Percentiles rank a stretch among this genome's conserved stretches.
Conservation (phyloP, 176 grass and related monocot genomes). For the Juncus effusus region DNA sequence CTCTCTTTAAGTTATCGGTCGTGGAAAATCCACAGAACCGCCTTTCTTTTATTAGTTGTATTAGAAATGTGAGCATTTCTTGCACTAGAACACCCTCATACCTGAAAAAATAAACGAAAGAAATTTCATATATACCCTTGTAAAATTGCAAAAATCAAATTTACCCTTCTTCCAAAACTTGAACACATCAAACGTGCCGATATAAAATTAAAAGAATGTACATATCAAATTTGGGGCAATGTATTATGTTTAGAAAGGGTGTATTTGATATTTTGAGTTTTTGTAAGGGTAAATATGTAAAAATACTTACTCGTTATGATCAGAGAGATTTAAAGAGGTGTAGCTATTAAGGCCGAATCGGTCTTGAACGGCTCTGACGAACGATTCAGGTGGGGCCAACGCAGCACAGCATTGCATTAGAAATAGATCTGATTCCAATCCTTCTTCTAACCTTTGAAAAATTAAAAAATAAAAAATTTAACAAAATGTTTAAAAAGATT, state of each 20-base stretch:
- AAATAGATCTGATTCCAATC: constrained; percentile 91
- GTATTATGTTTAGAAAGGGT: constrained; percentile 2
- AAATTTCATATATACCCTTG: too few species aligned
- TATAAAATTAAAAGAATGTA: not conserved
- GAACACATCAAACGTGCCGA: too few species aligned
- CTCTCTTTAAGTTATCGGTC: constrained; percentile 86
- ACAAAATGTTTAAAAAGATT: too few species aligned
- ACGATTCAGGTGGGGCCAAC: constrained; percentile 77
- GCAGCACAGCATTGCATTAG: constrained; percentile 96
- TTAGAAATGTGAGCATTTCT: constrained; percentile 86
- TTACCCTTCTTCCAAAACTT: too few species aligned
- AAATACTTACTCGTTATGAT: constrained; percentile 77
- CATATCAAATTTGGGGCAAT: constrained; percentile 3
- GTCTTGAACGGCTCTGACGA: constrained; percentile 89
- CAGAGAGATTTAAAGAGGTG: constrained; percentile 57
- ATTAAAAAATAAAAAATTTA: constrained; percentile 18
- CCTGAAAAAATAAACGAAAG: constrained; percentile 42
- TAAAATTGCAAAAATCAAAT: too few species aligned
- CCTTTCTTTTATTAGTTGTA: constrained; percentile 94
- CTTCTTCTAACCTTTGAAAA: constrained; percentile 84
- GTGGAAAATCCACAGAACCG: constrained; percentile 84
- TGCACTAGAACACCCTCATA: constrained; percentile 81
- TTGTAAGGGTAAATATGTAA: too few species aligned
- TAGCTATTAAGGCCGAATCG: constrained; percentile 85
- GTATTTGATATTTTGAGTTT: not conserved